Evolutionary conservation across 1,139 yeast genomes (phyloP).

Genomic region (Blastobotrys proliferans): DNA sequence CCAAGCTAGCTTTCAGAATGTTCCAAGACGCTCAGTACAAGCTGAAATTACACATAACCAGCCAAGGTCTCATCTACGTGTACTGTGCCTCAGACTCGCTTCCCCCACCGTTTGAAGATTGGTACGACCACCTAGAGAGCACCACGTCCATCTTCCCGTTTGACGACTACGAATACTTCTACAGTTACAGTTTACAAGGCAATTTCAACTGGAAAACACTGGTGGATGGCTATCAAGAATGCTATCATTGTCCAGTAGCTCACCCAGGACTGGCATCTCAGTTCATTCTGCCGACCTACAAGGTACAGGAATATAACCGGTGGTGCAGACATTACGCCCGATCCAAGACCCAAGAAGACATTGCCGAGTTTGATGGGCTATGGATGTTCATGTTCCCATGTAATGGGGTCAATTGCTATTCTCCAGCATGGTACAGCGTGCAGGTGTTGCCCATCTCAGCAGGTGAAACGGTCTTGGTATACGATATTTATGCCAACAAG

Average conservation of each 20-base stretch:
- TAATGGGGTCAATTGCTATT: conserved; percentile 14
- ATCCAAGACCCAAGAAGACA: not conserved
- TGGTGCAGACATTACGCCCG: conserved; percentile 15
- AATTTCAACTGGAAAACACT: conserved; percentile 14
- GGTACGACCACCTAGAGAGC: conserved; percentile 9
- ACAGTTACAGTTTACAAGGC: conserved; percentile 10
- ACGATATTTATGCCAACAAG: conserved; percentile 13
- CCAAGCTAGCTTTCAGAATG: conserved; percentile 1
- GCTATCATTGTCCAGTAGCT: conserved; percentile 14
- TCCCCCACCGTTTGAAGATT: conserved; percentile 5
- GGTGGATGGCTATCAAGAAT: conserved; percentile 14
- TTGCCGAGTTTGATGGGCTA: conserved; percentile 14
- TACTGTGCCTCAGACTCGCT: conserved; percentile 6
- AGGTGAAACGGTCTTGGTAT: conserved; percentile 8
- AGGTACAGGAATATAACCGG: conserved; percentile 6
- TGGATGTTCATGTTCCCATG: conserved; percentile 15
- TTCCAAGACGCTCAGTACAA: conserved; percentile 7
- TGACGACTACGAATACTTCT: conserved; percentile 10
- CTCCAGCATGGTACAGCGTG: conserved; percentile 14
- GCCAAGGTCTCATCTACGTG: conserved; percentile 12
- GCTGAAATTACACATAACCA: conserved; percentile 4
- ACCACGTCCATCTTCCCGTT: conserved; percentile 9
- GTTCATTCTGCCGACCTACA: conserved; percentile 12
- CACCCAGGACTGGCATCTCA: conserved; percentile 14
- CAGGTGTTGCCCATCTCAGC: conserved; percentile 11